Evolutionary conservation across 306 rosid species (phyloP), one percentile per base, ranked within the genome.

Genomic region (Dalbergia cultrata): DNA sequence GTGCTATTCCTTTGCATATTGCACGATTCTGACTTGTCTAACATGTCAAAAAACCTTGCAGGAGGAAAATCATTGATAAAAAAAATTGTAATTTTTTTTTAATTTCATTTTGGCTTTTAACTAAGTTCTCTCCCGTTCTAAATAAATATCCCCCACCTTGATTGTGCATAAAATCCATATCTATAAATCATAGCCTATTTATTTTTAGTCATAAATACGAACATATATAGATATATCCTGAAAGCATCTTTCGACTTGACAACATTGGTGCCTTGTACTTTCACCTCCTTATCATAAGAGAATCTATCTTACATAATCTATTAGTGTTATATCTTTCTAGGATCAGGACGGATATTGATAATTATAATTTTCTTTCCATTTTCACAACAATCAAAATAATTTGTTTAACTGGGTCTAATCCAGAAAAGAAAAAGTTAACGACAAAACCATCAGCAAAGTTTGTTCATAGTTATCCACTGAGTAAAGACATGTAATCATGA

Each of bases 401-500:
- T 37, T 45, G 59, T 57, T 67, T 31, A 60, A 26, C 56, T 41
- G 45, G 5, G 26, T 66, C 68, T 71, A 62, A 43, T 72, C 52
- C 10, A 64, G 4, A 33, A 61, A 68, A 49, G 34, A 37, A 50
- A 43, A 49, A 64, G 41, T 16, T 26, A 43, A 43, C 17, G 14
- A 19, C 13, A 50, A 74, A 17, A 56, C 6, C 57, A 63, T 45
- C 53, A 21, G 9, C 43, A 39, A 59, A 52, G 21, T 64, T 17
- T 44, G 26, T 34, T 68, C 63, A 43, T 56, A 81, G 57, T 22
- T 21, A 62, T 79, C 75, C 58, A 82, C 72, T 61, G 31, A 59
- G 11, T 31, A 44, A 54, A 71, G 63, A 62, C 50, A 67, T 65
- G 44, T 14, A 81, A 57, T 53, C 76, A 66, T 74, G 72, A 77